These are phyloP conservation scores for Rosa hybrid DNA, from an alignment of 331 rosid species.

Conservation along the genomic window DNA sequence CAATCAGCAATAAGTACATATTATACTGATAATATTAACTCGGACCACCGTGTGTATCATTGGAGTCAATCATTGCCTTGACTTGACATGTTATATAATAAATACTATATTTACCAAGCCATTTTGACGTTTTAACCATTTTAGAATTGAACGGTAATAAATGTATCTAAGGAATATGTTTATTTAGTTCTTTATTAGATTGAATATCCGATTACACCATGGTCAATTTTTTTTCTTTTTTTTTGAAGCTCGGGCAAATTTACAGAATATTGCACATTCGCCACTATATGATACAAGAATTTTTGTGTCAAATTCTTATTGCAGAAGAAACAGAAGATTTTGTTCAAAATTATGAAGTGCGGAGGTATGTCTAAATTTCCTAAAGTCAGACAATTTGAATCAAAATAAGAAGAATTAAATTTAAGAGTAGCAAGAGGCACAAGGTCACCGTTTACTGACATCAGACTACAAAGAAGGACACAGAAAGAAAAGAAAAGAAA, in stretches of 20 bases:
- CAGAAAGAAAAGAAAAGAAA: background rate
- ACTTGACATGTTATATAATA: too few relatives aligned
- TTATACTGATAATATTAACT: too few relatives aligned
- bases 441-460: too few relatives aligned
- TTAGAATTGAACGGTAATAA: too few relatives aligned
- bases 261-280: background rate
- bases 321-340: background rate
- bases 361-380: background rate
- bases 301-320: background rate
- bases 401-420: background rate
- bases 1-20: too few relatives aligned
- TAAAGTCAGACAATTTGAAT: background rate
- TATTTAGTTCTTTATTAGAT: too few relatives aligned
- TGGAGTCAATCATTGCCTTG: background rate
- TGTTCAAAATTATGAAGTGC: background rate
- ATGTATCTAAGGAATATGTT: too few relatives aligned
- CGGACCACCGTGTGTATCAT: too few relatives aligned
- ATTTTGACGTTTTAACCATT: too few relatives aligned
- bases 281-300: background rate
- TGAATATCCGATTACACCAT: too few relatives aligned
- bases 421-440: background rate
- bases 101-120: too few relatives aligned
- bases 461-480: background rate
- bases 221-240: too few relatives aligned
- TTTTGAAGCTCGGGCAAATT: background rate